These are phyloP conservation scores for Solanum chmielewskii DNA, from an alignment of 257 asterid genomes.

Conservation along the genomic window DNA sequence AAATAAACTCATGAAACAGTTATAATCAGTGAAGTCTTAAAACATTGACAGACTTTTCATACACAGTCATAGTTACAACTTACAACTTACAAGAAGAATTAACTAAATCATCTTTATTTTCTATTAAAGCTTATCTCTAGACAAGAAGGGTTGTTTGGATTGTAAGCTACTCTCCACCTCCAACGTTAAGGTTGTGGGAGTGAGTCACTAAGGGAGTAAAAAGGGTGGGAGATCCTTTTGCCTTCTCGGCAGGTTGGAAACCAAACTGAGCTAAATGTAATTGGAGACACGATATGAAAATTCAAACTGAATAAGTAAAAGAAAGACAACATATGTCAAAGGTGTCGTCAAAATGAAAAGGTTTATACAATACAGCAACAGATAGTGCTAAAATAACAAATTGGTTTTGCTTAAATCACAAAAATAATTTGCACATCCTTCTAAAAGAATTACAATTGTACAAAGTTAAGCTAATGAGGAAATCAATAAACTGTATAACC, in stretches of 20 bases:
- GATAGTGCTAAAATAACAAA: neutral
- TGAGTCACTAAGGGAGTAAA: neutral
- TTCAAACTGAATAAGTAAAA: neutral
- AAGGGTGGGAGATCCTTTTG: neutral
- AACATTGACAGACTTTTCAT: neutral
- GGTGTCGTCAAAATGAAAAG: neutral
- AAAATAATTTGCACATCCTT: neutral
- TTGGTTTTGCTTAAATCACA: neutral
- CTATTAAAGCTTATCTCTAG: neutral
- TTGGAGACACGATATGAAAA: neutral
- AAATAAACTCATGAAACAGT: neutral
- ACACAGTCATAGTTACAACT: neutral
- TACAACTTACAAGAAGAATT: neutral
- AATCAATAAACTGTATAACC: neutral
- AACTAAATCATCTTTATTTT: neutral
- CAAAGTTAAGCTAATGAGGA: neutral
- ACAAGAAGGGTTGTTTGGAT: neutral
- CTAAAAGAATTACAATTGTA: neutral
- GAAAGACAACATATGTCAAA: neutral
- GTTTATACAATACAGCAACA: neutral
- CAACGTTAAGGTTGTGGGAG: neutral
- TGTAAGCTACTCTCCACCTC: neutral
- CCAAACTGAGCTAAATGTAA: neutral
- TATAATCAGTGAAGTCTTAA: neutral
- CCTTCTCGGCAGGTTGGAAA: no score